Evolutionary conservation across 2,329 filamentous ascomycete genomes (phyloP), one percentile per base, ranked within the genome.

Genomic region (Fusarium compactum): DNA sequence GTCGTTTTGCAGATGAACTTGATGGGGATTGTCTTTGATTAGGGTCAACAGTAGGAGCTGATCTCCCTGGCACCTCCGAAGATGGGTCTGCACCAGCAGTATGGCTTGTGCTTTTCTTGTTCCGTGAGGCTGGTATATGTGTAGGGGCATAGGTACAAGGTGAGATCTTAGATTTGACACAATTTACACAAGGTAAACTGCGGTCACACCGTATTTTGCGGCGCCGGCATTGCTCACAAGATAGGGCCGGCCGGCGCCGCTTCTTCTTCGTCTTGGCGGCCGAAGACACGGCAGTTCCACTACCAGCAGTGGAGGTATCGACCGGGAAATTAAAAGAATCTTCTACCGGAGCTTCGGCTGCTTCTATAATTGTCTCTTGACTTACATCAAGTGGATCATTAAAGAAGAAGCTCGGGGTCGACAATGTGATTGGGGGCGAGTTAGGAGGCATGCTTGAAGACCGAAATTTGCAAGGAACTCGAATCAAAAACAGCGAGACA

Each of bases 161-260:
- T 8, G 83, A 81, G 43, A 85, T 86, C 68, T 84, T 84, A 24
- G 87, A 86, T 67, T 85, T 85, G n/a, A 85, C 63, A 72, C 89
- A 91, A 62, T 89, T 88, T 63, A 81, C 83, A 72, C 89, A 91
- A 2, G 89, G 89, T 9, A 79, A 77, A 62, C 85, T 84, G 51
- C 87, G 85, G 73, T 91, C 86, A 73, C 89, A 91, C 48, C 85
- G 83, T 62, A 91, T 86, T 76, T 91, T 91, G 43, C 88, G 86
- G 58, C 79, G 84, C 45, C 89, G 82, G 72, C 89, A 91, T 44
- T 87, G 81, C 69, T 83, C 79, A 74, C 88, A 90, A 3, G 88
- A 87, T 32, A 84, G 77, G 5, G 82, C 78, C 34, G 80, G 81
- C 20, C 80, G 77, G 54, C 80, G 77, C 12, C 81, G 76, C 62